Evolutionary conservation across 2,329 filamentous ascomycete species (phyloP), one percentile per base, ranked within the genome.

Genomic region (Knufia fluminis): DNA sequence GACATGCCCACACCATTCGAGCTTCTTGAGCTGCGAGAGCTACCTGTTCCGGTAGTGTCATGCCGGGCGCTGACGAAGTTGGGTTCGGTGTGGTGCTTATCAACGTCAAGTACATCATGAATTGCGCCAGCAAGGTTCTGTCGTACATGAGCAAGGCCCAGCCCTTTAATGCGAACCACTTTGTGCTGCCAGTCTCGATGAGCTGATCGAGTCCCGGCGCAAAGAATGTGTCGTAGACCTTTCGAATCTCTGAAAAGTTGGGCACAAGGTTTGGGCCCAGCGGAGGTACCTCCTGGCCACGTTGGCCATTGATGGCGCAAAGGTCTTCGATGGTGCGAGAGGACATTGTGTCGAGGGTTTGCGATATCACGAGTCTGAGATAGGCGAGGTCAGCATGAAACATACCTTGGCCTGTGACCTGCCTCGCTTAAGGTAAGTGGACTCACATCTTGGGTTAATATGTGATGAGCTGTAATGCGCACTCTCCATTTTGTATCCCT

Each of bases 221-320:
- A 64, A 92, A 94, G 55, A 88, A 82, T 56, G 83, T 82, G 58
- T 79, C 77, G 66, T 86, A 94, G 14, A 91, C 70, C 53, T 77
- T 77, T 55, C 80, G 81, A 51, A 88, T 80, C 62, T 88, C 82
- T 58, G 82, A 78, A 44, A 86, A 62, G 33, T 74, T 62, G 47
- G 66, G 68, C 65, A 63, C 71, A 66, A 60, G 73, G 51, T 77
- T 73, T 23, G 77, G 73, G 56, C 78, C 72, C 19, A 75, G 71
- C 2, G 79, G 76, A 38, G 79, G 75, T 45, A 79, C 66, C 46
- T 50, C 54, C 14, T 54, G 56, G 19, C 54, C 46, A 28, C 52
- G 52, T 19, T 57, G 66, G 47, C 78, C 74, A 58, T 80, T 79
- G 53, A 85, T 74, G 16, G 70, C 65, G 57, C 90, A 80, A 36